Conservation (phyloP, 1,139 yeast species). For the Yamadazyma membranifaciens region DNA sequence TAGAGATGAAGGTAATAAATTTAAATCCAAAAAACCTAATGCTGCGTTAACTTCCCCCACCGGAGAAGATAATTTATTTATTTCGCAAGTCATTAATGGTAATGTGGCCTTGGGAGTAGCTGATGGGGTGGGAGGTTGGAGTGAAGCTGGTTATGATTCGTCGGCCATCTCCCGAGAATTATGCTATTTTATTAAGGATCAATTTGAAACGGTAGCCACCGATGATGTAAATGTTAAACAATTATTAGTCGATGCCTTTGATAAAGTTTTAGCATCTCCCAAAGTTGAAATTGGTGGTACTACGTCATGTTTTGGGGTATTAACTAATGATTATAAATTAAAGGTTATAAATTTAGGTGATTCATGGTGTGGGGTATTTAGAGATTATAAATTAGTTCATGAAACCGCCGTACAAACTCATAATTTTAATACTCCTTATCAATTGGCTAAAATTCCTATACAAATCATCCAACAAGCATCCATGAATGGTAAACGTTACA, state of each 20-base stretch:
- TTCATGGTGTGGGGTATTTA: constrained; percentile 88
- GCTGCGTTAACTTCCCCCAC: constrained; percentile 55
- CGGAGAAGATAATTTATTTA: constrained; percentile 87
- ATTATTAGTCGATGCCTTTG: constrained; percentile 56
- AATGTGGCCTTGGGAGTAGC: constrained; percentile 81
- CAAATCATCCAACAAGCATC: constrained; percentile 56
- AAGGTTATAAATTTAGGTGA: constrained; percentile 86
- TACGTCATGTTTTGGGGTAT: constrained; percentile 84
- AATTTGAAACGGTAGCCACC: constrained; percentile 22
- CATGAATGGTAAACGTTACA: constrained; percentile 56
- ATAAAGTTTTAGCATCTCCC: constrained; percentile 49
- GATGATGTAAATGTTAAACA: constrained; percentile 38
- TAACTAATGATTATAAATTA: constrained; percentile 50
- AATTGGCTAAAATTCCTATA: constrained; percentile 79
- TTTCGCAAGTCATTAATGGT: constrained; percentile 42
- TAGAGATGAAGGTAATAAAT: constrained; percentile 48
- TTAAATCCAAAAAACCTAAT: constrained; percentile 27
- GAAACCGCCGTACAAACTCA: constrained; percentile 82
- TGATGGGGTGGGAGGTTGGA: constrained; percentile 99
- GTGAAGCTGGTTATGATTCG: constrained; percentile 87
- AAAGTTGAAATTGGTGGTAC: constrained; percentile 91
- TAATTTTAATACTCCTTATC: constrained; percentile 89
- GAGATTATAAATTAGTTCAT: constrained; percentile 58
- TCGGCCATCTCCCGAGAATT: constrained; percentile 74
- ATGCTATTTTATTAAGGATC: constrained; percentile 40